Evolutionary conservation across 2,329 filamentous ascomycete genomes (phyloP).

Genomic region (Bipolaris oryzae): DNA sequence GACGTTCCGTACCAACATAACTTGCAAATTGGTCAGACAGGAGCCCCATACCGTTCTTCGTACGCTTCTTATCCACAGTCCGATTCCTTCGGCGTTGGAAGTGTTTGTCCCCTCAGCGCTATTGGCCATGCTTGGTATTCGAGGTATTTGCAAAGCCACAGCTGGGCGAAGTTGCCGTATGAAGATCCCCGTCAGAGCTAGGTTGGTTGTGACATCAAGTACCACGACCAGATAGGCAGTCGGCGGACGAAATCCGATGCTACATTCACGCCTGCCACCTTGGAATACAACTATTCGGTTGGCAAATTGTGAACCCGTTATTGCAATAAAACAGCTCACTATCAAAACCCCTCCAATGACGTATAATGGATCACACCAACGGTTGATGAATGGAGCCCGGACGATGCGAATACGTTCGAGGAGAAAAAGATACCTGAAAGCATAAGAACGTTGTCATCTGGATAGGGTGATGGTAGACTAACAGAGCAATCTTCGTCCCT

Average conservation of each 20-base stretch:
- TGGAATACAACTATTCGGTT: constrained; percentile 36
- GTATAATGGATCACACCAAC: constrained; percentile 42
- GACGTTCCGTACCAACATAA: constrained; percentile 33
- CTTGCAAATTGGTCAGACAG: constrained; percentile 19
- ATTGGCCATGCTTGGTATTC: neutral
- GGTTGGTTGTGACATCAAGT: constrained; percentile 44
- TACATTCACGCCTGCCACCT: constrained; percentile 35
- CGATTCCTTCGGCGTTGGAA: neutral
- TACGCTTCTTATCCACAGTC: neutral
- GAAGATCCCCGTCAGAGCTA: constrained; percentile 44
- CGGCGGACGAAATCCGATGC: constrained; percentile 43
- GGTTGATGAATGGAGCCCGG: constrained; percentile 35
- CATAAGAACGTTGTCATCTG: neutral
- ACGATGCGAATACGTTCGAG: constrained; percentile 48
- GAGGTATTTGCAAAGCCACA: constrained; percentile 8
- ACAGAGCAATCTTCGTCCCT: constrained; percentile 38
- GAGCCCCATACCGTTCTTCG: neutral
- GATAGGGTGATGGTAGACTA: constrained; percentile 2
- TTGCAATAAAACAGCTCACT: constrained; percentile 26
- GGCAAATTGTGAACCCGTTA: constrained; percentile 31
- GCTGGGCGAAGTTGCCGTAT: constrained; percentile 41
- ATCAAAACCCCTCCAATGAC: constrained; percentile 29
- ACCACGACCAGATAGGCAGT: constrained; percentile 40
- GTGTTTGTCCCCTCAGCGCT: neutral
- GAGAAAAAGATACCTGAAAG: constrained; percentile 44